Base-by-base conservation (phyloP, 371 early-diverging fungal species). In the Mortierella sp. region DNA sequence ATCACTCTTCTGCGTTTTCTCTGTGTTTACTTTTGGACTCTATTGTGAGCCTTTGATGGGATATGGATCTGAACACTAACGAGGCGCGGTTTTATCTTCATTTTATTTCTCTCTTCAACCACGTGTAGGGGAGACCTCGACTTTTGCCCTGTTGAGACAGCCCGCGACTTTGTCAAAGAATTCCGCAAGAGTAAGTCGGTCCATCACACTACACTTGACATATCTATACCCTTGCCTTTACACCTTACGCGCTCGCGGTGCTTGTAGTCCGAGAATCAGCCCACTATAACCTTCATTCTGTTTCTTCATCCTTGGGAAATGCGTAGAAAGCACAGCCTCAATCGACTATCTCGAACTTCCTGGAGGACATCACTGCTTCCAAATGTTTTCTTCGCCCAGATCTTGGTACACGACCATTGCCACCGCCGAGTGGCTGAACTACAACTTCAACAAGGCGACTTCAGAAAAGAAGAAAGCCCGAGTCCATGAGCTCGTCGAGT, bases 81-180 rank as follows among this genome's bases (percentile, higher is more conserved):
- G 19, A 16, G 34, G 11, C 29, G 4, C 16, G 22, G 2, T 39
- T 7, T 2, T 47, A 8, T 24, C 13, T n/a, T 66, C 44, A 31
- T 40, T 71, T 2, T 31, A 43, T 16, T 39, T 50, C n/a, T 31
- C 50, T 45, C n/a, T 41, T 9, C 1, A 53, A 22, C 14, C 24
- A 37, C 34, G 4, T 68, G n/a, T 74, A 81, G 82, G 47, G 86
- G 86, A 22, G 85, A 80, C 19, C 76, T 73, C 13, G 86, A 86
- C 39, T 39, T 77, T 13, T 9, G 73, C 10, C 76, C 76, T 50
- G 73, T 80, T 13, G 53, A 71, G n/a, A 41, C 50, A 37, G 73
- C 86, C 0, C 80, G 76, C n/a, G 76, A 72, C 37, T 86, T 86
- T 71, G 85, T 84, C 6, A 72, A 72, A 14, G 76, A 80, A 48